phyloP scores from a whole-genome alignment of 352 stramenopile genomes.

The Phytopythium kandeliae region DNA sequence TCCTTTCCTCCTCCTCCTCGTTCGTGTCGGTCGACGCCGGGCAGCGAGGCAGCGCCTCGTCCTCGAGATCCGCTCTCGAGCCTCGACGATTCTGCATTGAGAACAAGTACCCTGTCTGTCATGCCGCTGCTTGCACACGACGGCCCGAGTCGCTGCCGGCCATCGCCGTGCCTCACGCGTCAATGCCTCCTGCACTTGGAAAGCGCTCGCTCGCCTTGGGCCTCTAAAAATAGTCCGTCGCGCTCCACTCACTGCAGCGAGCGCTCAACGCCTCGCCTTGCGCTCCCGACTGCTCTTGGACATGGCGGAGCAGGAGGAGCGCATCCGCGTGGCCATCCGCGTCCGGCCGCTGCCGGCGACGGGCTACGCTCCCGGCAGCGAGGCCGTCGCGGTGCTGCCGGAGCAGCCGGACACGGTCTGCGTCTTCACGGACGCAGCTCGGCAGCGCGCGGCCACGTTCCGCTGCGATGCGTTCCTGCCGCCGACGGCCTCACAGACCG shows the following conservation, averaged over 20 bases:
- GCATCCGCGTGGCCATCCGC: conserved; percentile 62
- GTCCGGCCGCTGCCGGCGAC: conserved; percentile 25
- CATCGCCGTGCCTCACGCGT: no score
- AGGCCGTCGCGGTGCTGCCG: conserved; percentile 27
- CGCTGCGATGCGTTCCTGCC: conserved; percentile 55
- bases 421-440: conserved; percentile 31
- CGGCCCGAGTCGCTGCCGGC: no score
- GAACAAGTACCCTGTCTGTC: no score
- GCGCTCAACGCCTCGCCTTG: neutral
- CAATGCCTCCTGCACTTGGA: no score
- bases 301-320: conserved; percentile 51
- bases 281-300: neutral
- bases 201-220: neutral
- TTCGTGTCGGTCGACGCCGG: neutral
- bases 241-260: neutral
- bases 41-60: neutral
- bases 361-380: conserved; percentile 1
- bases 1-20: neutral
- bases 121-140: no score
- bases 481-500: conserved; percentile 27
- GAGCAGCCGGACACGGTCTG: conserved; percentile 33
- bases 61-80: no score
- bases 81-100: no score
- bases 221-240: neutral
- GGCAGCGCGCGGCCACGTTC: conserved; percentile 42